A percentile compares a stretch with the other conserved stretches of the same genome.
phyloP scores from a whole-genome alignment of 2,329 filamentous ascomycete genomes.

The Mycosphaerella sp. region DNA sequence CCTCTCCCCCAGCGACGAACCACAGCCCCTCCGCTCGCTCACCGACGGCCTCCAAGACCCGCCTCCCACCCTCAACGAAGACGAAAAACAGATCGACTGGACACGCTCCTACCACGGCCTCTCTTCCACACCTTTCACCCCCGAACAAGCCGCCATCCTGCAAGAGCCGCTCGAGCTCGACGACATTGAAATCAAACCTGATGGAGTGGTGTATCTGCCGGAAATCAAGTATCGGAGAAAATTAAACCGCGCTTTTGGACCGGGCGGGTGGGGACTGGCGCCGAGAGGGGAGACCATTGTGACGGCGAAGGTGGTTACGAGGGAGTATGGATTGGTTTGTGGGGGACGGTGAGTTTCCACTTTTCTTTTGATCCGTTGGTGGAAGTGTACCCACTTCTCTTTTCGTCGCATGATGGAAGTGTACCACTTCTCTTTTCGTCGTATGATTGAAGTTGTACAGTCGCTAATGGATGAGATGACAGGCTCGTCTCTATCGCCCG shows the following conservation, averaged over 20 bases:
- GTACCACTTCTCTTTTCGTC: neutral
- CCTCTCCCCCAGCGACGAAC: slow-evolving; percentile 23
- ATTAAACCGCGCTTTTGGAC: slow-evolving; percentile 84
- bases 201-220: slow-evolving; percentile 91
- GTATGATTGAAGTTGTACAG: neutral
- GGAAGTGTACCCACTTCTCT: neutral
- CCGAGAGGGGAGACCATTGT: slow-evolving; percentile 80
- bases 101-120: slow-evolving; percentile 76
- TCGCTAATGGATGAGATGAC: slow-evolving; percentile 10
- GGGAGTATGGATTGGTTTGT: slow-evolving; percentile 88
- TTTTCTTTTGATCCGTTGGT: neutral
- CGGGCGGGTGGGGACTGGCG: slow-evolving; percentile 90
- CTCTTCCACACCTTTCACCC: slow-evolving; percentile 61
- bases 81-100: slow-evolving; percentile 65
- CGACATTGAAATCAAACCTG: slow-evolving; percentile 95
- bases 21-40: slow-evolving; percentile 36
- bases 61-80: slow-evolving; percentile 44
- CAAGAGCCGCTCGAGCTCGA: slow-evolving; percentile 59
- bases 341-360: slow-evolving; percentile 65
- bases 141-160: slow-evolving; percentile 63
- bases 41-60: slow-evolving; percentile 49
- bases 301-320: slow-evolving; percentile 71
- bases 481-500: slow-evolving; percentile 89
- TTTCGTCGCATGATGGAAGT: neutral
- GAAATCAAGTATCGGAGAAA: slow-evolving; percentile 97